Percentiles rank a stretch among this genome's conserved stretches.
Evolutionary conservation across 2,329 filamentous ascomycete genomes (phyloP).

Genomic region (Talaromyces sp.): DNA sequence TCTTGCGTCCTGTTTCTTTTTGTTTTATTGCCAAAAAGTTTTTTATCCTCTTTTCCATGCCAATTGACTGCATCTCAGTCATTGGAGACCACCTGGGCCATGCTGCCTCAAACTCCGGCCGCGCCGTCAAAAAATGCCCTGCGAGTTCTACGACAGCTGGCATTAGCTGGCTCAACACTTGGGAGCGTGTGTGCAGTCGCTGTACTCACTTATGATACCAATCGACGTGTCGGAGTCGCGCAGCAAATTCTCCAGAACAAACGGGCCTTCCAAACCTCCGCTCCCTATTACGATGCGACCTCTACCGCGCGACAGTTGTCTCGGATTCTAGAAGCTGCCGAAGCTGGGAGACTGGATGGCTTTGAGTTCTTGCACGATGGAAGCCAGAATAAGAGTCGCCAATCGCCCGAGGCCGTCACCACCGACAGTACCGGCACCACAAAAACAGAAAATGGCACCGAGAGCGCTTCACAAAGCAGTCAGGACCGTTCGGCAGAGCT

Average conservation of each 20-base stretch:
- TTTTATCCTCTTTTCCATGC: background rate
- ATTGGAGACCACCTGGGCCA: constrained; percentile 13
- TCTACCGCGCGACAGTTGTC: constrained; percentile 32
- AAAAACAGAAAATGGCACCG: background rate
- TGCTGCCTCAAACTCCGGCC: constrained; percentile 28
- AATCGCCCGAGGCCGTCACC: background rate
- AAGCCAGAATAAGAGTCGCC: constrained; percentile 9
- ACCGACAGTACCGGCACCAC: background rate
- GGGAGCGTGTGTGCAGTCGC: constrained; percentile 38
- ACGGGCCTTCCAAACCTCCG: constrained; percentile 35
- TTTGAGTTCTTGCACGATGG: constrained; percentile 30
- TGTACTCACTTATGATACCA: constrained; percentile 39
- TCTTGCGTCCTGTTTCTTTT: background rate
- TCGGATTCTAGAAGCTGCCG: constrained; percentile 41
- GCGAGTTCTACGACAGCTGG: constrained; percentile 35
- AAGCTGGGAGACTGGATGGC: constrained; percentile 39
- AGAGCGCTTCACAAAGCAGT: background rate
- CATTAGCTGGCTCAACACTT: constrained; percentile 27
- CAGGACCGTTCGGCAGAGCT: background rate
- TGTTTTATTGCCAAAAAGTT: background rate
- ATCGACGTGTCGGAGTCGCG: constrained; percentile 36
- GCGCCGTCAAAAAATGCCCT: constrained; percentile 43
- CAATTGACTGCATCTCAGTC: background rate
- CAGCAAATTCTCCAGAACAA: constrained; percentile 43
- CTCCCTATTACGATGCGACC: constrained; percentile 38